Percentiles rank a stretch among this genome's conserved stretches.
Conservation (phyloP, 2,329 filamentous ascomycete genomes). For the Xylaria sp. region DNA sequence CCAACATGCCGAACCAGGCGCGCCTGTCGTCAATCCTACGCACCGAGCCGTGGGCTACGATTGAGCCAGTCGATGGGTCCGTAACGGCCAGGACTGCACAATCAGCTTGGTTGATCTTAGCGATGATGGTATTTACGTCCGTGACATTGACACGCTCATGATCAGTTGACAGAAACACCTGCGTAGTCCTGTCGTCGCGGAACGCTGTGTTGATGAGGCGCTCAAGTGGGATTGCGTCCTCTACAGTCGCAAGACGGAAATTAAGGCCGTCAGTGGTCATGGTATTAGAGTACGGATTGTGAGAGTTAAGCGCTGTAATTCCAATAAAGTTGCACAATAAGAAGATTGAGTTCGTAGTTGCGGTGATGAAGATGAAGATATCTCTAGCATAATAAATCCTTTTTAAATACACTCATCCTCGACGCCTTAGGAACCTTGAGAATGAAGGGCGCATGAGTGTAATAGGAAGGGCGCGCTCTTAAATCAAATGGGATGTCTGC, state of each 20-base stretch:
- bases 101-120: slow-evolving; percentile 38
- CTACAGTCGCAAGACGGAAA: slow-evolving; percentile 41
- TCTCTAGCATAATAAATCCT: slow-evolving; percentile 12
- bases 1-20: slow-evolving; percentile 61
- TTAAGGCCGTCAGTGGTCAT: slow-evolving; percentile 26
- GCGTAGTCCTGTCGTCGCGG: slow-evolving; percentile 35
- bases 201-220: slow-evolving; percentile 40
- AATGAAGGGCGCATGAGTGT: slow-evolving; percentile 22
- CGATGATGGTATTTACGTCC: slow-evolving; percentile 25
- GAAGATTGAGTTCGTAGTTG: background rate
- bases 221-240: slow-evolving; percentile 38
- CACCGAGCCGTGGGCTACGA: slow-evolving; percentile 60
- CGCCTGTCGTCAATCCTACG: slow-evolving; percentile 44
- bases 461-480: slow-evolving; percentile 29
- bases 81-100: slow-evolving; percentile 51
- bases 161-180: slow-evolving; percentile 38
- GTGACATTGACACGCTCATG: slow-evolving; percentile 29
- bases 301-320: background rate
- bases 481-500: background rate
- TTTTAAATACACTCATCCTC: background rate
- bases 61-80: slow-evolving; percentile 40
- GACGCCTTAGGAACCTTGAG: background rate
- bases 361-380: background rate
- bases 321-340: background rate
- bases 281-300: background rate